These are phyloP conservation scores for Cercospora sojina DNA, from an alignment of 2,329 filamentous ascomycete species.

Conservation along the genomic window DNA sequence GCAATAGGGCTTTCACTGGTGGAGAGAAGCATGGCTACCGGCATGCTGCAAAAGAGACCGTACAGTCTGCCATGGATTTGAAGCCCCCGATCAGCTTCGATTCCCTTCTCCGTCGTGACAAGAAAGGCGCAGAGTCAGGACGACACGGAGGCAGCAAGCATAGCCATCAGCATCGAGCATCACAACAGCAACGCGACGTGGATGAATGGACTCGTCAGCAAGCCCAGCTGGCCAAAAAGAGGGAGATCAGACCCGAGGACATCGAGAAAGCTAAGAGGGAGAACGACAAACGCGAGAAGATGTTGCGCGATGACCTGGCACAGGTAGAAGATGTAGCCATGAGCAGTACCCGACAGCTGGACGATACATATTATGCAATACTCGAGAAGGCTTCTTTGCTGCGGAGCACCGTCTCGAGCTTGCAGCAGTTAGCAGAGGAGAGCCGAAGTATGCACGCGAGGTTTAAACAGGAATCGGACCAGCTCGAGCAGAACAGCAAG, in stretches of 20 bases:
- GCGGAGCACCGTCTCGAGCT: slow-evolving; percentile 61
- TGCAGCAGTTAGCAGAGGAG: slow-evolving; percentile 66
- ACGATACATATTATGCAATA: slow-evolving; percentile 72
- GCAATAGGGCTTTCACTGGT: slow-evolving; percentile 25
- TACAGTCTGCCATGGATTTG: slow-evolving; percentile 48
- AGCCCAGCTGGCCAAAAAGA: slow-evolving; percentile 18
- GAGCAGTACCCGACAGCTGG: slow-evolving; percentile 65
- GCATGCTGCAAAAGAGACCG: slow-evolving; percentile 42
- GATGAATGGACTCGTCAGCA: slow-evolving; percentile 25
- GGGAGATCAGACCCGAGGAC: slow-evolving; percentile 41
- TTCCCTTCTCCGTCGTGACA: slow-evolving; percentile 41
- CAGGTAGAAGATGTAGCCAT: slow-evolving; percentile 54
- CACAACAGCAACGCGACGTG: slow-evolving; percentile 17
- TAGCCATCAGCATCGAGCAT: slow-evolving; percentile 12
- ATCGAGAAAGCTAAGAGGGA: slow-evolving; percentile 41
- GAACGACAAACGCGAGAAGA: slow-evolving; percentile 42
- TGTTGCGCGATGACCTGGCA: slow-evolving; percentile 44
- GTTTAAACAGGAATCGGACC: slow-evolving; percentile 61
- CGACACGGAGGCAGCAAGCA: slow-evolving; percentile 25
- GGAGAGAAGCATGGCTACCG: slow-evolving; percentile 26
- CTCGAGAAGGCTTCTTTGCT: slow-evolving; percentile 66
- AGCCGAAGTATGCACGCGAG: slow-evolving; percentile 47
- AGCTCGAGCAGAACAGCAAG: slow-evolving; percentile 60
- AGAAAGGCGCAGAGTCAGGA: slow-evolving; percentile 31
- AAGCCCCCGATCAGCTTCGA: slow-evolving; percentile 48